These are phyloP conservation scores for Epichloe glyceriae DNA, from an alignment of 2,329 filamentous ascomycete genomes.

Conservation along the genomic window DNA sequence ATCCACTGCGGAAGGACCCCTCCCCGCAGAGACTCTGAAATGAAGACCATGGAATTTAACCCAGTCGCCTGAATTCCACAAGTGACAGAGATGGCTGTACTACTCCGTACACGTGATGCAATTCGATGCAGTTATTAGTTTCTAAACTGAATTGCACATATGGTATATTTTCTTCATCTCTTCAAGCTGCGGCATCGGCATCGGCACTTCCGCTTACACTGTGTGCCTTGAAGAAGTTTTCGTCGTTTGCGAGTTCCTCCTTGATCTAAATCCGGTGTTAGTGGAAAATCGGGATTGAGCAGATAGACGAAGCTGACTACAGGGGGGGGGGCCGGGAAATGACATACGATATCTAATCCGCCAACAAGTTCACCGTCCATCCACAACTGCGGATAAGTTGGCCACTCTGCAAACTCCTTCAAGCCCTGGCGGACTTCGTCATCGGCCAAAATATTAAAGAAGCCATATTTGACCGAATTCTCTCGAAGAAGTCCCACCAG, in stretches of 20 bases:
- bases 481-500: constrained; percentile 77
- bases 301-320: neutral
- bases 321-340: neutral
- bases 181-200: constrained; percentile 23
- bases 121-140: neutral
- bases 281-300: too few species aligned
- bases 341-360: constrained; percentile 84
- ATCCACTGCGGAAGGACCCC: neutral
- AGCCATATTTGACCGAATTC: constrained; percentile 87
- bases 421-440: constrained; percentile 93
- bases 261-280: constrained; percentile 52
- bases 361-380: constrained; percentile 82
- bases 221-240: constrained; percentile 70
- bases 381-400: constrained; percentile 93
- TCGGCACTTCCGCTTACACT: constrained; percentile 36
- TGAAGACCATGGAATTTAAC: neutral
- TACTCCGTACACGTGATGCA: neutral
- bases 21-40: neutral
- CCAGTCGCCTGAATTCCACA: neutral
- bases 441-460: constrained; percentile 97
- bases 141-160: neutral
- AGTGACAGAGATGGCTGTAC: neutral
- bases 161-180: neutral
- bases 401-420: constrained; percentile 98
- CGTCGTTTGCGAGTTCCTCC: constrained; percentile 77